A percentile compares a stretch with the other conserved stretches of the same genome.
Conservation (phyloP, 768 basidiomycete genomes). For the Boletus rufocinnamomeus region DNA sequence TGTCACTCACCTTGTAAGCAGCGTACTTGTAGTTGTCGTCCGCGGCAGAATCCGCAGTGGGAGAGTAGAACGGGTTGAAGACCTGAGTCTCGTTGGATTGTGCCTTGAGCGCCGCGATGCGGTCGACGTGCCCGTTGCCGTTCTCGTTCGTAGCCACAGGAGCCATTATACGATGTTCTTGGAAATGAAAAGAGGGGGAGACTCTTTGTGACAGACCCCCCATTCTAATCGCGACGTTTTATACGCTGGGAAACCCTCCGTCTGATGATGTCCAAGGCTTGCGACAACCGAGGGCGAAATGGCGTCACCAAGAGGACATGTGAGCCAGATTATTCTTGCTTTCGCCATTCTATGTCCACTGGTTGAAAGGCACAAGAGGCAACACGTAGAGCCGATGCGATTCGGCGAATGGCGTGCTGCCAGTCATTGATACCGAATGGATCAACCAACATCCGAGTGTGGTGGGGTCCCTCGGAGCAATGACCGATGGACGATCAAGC, state of each 20-base stretch:
- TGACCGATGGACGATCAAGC: neutral
- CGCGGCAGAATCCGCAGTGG: slow-evolving; percentile 50
- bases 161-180: slow-evolving; percentile 41
- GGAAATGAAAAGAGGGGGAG: neutral
- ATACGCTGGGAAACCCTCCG: slow-evolving; percentile 7
- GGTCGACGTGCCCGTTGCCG: slow-evolving; percentile 23
- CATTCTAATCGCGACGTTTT: slow-evolving; percentile 12
- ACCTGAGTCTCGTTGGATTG: slow-evolving; percentile 25
- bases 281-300: slow-evolving; percentile 16
- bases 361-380: neutral
- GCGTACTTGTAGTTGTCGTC: slow-evolving; percentile 55
- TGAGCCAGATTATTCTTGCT: slow-evolving; percentile 16
- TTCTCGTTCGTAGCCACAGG: slow-evolving; percentile 48
- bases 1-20: slow-evolving; percentile 54
- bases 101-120: slow-evolving; percentile 29
- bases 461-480: neutral
- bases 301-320: slow-evolving; percentile 24
- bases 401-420: slow-evolving; percentile 1
- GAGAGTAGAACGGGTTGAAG: slow-evolving; percentile 72
- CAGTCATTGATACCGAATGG: neutral
- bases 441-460: neutral
- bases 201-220: too few relatives aligned
- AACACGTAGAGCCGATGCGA: neutral
- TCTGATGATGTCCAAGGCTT: slow-evolving; percentile 1
- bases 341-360: slow-evolving; percentile 13